Base-by-base conservation (phyloP, 225 moss, liverwort and hornwort species). In the Straminergon stramineum region DNA sequence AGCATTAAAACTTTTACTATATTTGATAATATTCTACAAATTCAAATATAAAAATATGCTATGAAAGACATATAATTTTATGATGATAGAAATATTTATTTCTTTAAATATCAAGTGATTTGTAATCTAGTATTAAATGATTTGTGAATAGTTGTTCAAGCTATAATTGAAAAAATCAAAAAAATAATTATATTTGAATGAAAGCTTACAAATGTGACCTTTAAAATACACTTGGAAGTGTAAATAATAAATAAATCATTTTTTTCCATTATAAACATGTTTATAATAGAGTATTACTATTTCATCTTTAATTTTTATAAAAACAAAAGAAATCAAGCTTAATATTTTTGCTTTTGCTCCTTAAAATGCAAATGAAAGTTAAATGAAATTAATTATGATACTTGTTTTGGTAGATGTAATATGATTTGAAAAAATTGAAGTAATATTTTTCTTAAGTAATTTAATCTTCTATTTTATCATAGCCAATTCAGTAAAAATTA, bases 141-240 rank as follows among this genome's bases (percentile, higher is more conserved):
- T 11, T 26, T 37, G 3, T 79, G 1, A 57, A 11, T 17, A 56
- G 0, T 37, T n/a, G 0, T 57, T 57, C 0, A n/a, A 56, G 6
- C 1, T 26, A 24, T 10, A n/a, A 15, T 35, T 37, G 9, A 2
- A 9, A 9, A 55, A 56, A 35, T 22, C 22, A 1, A 13, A 5
- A 77, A 53, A 15, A 3, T 5, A 27, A 43, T 16, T 3, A 16
- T 8, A 22, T n/a, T n/a, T n/a, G 10, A 79, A 79, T n/a, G 10
- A 37, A 26, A 10, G 2, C n/a, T 24, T 43, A 6, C 1, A 56
- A 57, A 68, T 2, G 5, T 6, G 8, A 70, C 14, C 6, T 28
- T 60, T 16, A 7, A 70, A n/a, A 60, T 35, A 5, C 2, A 5
- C 2, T 81, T 28, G 5, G 1, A 37, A 20, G 7, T 30, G 19